phyloP scores from a whole-genome alignment of 495 filamentous ascomycete species.

The Lasiosphaeria ovina region DNA sequence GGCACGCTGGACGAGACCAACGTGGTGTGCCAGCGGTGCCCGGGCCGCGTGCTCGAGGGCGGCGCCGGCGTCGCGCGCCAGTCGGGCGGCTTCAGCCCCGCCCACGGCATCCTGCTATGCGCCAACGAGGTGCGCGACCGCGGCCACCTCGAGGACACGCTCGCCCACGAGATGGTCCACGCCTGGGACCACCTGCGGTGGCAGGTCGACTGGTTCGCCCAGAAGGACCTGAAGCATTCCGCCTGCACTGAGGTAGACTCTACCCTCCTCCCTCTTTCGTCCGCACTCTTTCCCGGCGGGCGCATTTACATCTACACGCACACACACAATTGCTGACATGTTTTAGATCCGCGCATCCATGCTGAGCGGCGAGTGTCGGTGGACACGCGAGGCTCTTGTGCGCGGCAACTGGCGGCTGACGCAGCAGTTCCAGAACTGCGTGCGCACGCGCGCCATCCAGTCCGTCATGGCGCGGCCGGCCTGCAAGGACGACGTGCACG shows the following conservation, averaged over 20 bases:
- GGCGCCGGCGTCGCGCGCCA: conserved; percentile 38
- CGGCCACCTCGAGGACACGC: conserved; percentile 82
- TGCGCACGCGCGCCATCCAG: conserved; percentile 71
- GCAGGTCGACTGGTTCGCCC: conserved; percentile 76
- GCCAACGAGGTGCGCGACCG: conserved; percentile 77
- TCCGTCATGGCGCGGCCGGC: conserved; percentile 71
- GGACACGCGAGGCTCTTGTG: conserved; percentile 79
- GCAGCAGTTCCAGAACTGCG: conserved; percentile 91
- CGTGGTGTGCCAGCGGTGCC: conserved; percentile 78
- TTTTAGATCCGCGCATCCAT: conserved; percentile 79
- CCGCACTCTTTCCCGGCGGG: background rate
- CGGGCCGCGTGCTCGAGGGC: conserved; percentile 44
- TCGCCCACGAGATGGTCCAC: conserved; percentile 97
- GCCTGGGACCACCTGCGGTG: conserved; percentile 91
- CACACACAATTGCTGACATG: conserved; percentile 2
- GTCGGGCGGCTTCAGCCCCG: conserved; percentile 76
- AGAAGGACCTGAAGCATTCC: conserved; percentile 71
- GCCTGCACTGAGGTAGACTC: conserved; percentile 86
- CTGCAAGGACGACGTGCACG: conserved; percentile 85
- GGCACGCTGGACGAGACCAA: conserved; percentile 69
- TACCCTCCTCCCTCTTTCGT: background rate
- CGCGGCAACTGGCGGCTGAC: conserved; percentile 83
- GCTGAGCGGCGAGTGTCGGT: conserved; percentile 90
- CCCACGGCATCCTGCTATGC: conserved; percentile 84
- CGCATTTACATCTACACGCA: background rate